Evolutionary conservation across 2,329 filamentous ascomycete genomes (phyloP).

Genomic region (Dothideomycetes sp.): DNA sequence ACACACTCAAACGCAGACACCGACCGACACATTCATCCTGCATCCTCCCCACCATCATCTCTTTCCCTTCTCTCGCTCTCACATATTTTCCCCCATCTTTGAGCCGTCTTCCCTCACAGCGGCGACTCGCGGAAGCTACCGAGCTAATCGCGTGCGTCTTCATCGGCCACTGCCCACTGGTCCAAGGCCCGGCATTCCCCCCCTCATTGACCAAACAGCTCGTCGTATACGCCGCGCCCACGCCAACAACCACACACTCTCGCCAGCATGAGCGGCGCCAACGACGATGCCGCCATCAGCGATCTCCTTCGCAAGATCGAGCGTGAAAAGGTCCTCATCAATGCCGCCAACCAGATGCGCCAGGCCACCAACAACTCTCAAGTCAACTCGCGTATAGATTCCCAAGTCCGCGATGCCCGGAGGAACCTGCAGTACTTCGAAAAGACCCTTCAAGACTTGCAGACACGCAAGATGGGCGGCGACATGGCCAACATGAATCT

Average conservation of each 20-base stretch:
- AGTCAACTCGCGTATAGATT: conserved; percentile 82
- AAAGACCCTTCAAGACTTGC: conserved; percentile 78
- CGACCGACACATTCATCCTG: no score
- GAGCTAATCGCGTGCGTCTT: no score
- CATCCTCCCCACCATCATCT: no score
- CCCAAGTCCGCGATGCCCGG: conserved; percentile 85
- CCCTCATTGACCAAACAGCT: no score
- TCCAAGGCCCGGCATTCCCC: no score
- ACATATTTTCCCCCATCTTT: no score
- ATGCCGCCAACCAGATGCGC: conserved; percentile 88
- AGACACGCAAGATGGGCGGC: conserved; percentile 66
- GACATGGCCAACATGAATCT: conserved; percentile 60
- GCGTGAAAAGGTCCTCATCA: conserved; percentile 90
- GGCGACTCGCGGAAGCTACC: no score
- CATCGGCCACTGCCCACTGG: no score
- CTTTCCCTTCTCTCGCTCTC: no score
- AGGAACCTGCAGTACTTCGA: conserved; percentile 95
- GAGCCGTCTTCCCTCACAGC: no score
- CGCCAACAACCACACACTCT: conserved; percentile 9
- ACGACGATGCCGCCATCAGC: conserved; percentile 55
- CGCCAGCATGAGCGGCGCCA: conserved; percentile 38
- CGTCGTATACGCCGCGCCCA: not conserved
- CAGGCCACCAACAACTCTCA: conserved; percentile 89
- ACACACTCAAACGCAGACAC: no score
- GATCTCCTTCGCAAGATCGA: conserved; percentile 96